phyloP scores from a whole-genome alignment of 225 moss, liverwort and hornwort species.

The Sphagnum contortum region DNA sequence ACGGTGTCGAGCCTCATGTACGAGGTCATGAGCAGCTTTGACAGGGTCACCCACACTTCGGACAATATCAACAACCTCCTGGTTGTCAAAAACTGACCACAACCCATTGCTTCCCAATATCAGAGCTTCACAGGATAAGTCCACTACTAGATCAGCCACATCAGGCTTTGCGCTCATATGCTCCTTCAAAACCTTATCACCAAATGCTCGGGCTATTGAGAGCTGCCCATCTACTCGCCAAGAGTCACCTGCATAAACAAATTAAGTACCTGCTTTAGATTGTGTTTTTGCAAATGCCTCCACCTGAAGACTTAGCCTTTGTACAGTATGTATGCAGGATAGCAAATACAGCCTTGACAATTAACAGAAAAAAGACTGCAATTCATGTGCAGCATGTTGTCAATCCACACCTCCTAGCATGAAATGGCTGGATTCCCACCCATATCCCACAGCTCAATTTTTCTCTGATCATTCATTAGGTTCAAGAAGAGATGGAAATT shows the following conservation, averaged over 20 bases:
- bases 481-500: too few relatives aligned
- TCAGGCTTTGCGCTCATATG: constrained; percentile 90
- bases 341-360: too few relatives aligned
- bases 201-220: constrained; percentile 79
- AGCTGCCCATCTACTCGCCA: constrained; percentile 83
- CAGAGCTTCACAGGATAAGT: constrained; percentile 55
- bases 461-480: too few relatives aligned
- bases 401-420: too few relatives aligned
- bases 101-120: constrained; percentile 86
- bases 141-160: constrained; percentile 40
- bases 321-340: too few relatives aligned
- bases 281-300: too few relatives aligned
- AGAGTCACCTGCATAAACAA: constrained; percentile 53
- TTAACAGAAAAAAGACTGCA: too few relatives aligned
- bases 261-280: background rate
- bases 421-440: too few relatives aligned
- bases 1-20: constrained; percentile 47
- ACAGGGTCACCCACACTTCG: constrained; percentile 36
- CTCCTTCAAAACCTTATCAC: constrained; percentile 65
- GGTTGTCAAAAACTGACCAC: constrained; percentile 49
- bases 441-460: too few relatives aligned
- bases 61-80: constrained; percentile 61
- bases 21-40: constrained; percentile 46
- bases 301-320: too few relatives aligned
- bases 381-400: too few relatives aligned